A percentile compares a stretch with the other conserved stretches of the same genome.
phyloP scores from a whole-genome alignment of 1,284 basidiomycete species.

The Microbotryum scabiosae region DNA sequence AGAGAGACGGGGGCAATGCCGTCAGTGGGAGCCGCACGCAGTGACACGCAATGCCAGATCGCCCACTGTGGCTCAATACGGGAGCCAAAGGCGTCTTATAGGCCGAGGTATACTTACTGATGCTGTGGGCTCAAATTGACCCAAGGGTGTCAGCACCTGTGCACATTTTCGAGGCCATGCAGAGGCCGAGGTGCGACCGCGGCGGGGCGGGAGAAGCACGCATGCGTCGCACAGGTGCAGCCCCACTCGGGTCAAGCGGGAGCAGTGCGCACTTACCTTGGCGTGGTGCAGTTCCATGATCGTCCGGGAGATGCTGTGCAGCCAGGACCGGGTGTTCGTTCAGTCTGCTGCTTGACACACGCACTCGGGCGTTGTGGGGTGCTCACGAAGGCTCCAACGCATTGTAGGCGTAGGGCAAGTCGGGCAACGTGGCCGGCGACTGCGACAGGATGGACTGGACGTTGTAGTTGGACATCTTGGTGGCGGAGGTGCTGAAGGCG shows the following conservation, averaged over 20 bases:
- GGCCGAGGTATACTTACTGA: slow-evolving; percentile 45
- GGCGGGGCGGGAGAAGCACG: too few relatives aligned
- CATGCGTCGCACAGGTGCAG: background rate
- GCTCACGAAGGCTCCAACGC: slow-evolving; percentile 44
- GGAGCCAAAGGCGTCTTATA: slow-evolving; percentile 61
- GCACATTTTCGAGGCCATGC: too few relatives aligned
- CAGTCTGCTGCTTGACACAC: background rate
- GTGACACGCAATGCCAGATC: too few relatives aligned
- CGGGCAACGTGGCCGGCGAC: slow-evolving; percentile 54
- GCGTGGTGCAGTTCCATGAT: slow-evolving; percentile 7
- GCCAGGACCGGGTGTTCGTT: background rate
- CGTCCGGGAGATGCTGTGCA: background rate
- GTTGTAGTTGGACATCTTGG: slow-evolving; percentile 6
- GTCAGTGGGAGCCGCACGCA: slow-evolving; percentile 40
- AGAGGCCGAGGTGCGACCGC: too few relatives aligned
- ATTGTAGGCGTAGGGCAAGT: slow-evolving; percentile 84
- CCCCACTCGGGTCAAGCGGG: background rate
- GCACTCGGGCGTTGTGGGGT: background rate
- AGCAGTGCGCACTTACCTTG: background rate
- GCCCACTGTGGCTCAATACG: slow-evolving; percentile 45
- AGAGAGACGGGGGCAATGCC: slow-evolving; percentile 81
- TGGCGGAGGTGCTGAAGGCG: slow-evolving; percentile 11
- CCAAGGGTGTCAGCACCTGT: too few relatives aligned
- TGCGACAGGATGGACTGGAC: background rate
- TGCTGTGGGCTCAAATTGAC: background rate